Conservation (phyloP, 176 grass and related monocot genomes). For the Ensete ventricosum region DNA sequence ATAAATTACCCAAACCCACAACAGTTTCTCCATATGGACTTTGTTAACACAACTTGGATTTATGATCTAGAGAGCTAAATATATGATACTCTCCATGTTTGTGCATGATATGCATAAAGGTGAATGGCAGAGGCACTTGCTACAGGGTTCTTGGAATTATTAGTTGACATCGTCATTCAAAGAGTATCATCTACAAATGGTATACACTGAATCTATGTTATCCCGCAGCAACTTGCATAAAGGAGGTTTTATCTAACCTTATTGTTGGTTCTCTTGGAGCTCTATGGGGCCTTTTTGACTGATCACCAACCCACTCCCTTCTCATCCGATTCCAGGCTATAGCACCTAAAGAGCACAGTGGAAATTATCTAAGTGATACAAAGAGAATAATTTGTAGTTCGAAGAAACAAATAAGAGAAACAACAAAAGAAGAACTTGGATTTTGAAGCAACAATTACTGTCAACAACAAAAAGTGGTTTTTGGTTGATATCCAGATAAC, state of each 20-base stretch:
- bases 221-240: neutral
- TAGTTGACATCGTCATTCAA: too few species aligned
- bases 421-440: too few species aligned
- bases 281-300: neutral
- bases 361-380: neutral
- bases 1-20: neutral
- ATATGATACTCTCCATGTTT: too few species aligned
- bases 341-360: neutral
- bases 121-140: too few species aligned
- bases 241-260: neutral
- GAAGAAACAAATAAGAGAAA: neutral
- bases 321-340: conserved; percentile 6
- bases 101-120: too few species aligned
- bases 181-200: neutral
- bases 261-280: conserved; percentile 2
- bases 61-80: too few species aligned
- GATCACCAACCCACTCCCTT: conserved; percentile 11
- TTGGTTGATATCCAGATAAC: too few species aligned
- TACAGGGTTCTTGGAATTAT: too few species aligned
- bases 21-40: too few species aligned
- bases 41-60: too few species aligned
- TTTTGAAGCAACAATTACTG: too few species aligned
- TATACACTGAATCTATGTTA: neutral
- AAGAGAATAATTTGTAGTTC: neutral
- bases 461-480: too few species aligned